Percentiles rank a stretch among this genome's conserved stretches.
These are phyloP conservation scores for Poteriospumella lacustris DNA, from an alignment of 108 stramenopile genomes.

Conservation along the genomic window DNA sequence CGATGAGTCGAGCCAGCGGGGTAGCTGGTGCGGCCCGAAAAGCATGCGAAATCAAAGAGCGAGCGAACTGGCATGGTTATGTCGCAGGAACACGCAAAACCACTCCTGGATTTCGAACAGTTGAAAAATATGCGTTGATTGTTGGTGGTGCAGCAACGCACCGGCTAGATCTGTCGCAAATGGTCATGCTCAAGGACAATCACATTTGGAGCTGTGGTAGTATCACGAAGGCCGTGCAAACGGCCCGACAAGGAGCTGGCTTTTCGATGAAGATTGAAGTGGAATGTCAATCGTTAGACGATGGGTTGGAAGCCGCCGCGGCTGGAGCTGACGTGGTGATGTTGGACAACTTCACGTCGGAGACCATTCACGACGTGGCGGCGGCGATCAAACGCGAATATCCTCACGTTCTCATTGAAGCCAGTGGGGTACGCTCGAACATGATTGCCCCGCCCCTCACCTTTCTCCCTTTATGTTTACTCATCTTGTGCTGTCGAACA, in stretches of 20 bases:
- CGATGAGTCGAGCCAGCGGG: conserved; percentile 82
- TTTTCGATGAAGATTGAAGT: conserved; percentile 78
- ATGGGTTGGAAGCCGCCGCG: conserved; percentile 85
- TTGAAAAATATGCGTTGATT: conserved; percentile 96
- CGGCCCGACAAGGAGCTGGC: conserved; percentile 74
- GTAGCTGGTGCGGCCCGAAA: conserved; percentile 74
- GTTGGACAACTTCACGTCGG: conserved; percentile 94
- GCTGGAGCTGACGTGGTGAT: conserved; percentile 86
- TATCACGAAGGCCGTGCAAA: conserved; percentile 77
- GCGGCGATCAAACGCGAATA: conserved; percentile 67
- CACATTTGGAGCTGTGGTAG: conserved; percentile 81
- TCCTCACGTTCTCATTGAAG: conserved; percentile 87
- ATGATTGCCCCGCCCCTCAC: background rate
- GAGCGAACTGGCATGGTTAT: conserved; percentile 73
- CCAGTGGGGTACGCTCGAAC: conserved; percentile 62
- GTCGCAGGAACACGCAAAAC: conserved; percentile 97
- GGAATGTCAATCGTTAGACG: conserved; percentile 77
- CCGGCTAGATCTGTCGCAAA: conserved; percentile 88
- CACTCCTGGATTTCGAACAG: conserved; percentile 92
- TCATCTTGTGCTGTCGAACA: too few relatives aligned
- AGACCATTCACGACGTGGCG: conserved; percentile 67
- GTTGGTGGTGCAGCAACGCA: conserved; percentile 93
- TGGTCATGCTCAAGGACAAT: conserved; percentile 99
- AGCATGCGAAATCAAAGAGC: conserved; percentile 55
- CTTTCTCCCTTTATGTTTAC: too few relatives aligned